phyloP scores from a whole-genome alignment of 768 basidiomycete species.

The Rubroboletus satanas region DNA sequence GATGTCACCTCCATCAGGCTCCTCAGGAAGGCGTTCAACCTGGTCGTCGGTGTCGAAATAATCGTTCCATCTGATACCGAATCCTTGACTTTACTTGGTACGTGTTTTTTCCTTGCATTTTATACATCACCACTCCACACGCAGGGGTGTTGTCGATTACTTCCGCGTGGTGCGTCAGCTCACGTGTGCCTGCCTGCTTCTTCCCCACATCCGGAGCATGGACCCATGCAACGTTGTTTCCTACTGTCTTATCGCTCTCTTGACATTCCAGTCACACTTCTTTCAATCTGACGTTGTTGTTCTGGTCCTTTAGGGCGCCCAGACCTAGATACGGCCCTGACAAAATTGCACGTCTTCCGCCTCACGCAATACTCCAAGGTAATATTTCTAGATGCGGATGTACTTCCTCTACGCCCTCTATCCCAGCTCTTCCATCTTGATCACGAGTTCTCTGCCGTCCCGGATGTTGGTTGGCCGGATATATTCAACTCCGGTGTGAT shows the following conservation, averaged over 20 bases:
- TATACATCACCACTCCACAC: constrained; percentile 2
- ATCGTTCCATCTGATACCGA: constrained; percentile 66
- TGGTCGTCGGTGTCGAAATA: constrained; percentile 89
- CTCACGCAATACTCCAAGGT: constrained; percentile 82
- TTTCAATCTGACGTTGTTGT: constrained; percentile 10
- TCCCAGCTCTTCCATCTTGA: constrained; percentile 87
- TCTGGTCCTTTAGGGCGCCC: constrained; percentile 66
- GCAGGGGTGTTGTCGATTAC: background rate
- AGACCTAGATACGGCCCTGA: constrained; percentile 90
- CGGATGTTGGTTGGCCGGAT: constrained; percentile 99
- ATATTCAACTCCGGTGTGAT: constrained; percentile 98
- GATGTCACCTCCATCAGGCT: constrained; percentile 77
- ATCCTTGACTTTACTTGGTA: constrained; percentile 82
- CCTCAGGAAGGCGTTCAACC: constrained; percentile 73
- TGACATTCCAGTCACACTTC: background rate
- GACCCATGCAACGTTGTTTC: constrained; percentile 18
- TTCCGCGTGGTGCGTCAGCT: constrained; percentile 7
- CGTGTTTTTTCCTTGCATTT: constrained; percentile 8
- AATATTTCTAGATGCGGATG: constrained; percentile 90
- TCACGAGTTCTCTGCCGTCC: constrained; percentile 86
- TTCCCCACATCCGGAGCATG: constrained; percentile 8
- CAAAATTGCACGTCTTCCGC: constrained; percentile 95
- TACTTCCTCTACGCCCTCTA: constrained; percentile 82
- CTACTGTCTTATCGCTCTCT: constrained; percentile 12
- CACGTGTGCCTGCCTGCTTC: constrained; percentile 4